phyloP scores from a whole-genome alignment of 148 eudicot species.

The Diospyros kaki region DNA sequence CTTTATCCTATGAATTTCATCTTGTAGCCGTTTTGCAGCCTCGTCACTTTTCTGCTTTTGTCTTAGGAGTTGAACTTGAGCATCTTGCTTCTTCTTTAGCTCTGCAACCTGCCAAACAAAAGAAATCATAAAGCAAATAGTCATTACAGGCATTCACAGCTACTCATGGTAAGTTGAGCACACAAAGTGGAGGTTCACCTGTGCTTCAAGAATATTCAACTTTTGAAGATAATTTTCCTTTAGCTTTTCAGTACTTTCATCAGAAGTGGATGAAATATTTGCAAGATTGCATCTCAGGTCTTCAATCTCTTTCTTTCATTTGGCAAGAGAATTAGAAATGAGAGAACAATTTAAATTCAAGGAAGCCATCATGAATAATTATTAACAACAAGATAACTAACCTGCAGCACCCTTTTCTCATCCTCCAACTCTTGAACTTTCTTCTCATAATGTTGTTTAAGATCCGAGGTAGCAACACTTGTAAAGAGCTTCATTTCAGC shows the following conservation, averaged over 20 bases:
- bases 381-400: constrained; percentile 13
- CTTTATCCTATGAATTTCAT: constrained; percentile 95
- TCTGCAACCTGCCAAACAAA: constrained; percentile 58
- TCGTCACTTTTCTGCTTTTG: constrained; percentile 97
- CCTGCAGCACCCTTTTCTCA: constrained; percentile 84
- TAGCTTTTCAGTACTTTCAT: constrained; percentile 76
- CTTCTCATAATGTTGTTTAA: constrained; percentile 89
- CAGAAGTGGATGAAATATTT: constrained; percentile 64
- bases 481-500: constrained; percentile 94
- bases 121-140: not conserved
- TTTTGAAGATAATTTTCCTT: constrained; percentile 96
- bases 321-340: constrained; percentile 6
- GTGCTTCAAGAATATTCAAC: constrained; percentile 75
- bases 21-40: constrained; percentile 87
- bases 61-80: constrained; percentile 85
- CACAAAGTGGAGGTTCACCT: constrained; percentile 38
- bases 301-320: constrained; percentile 85
- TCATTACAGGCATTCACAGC: not conserved
- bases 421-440: constrained; percentile 87
- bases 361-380: not conserved
- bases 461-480: constrained; percentile 56
- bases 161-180: not conserved
- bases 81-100: constrained; percentile 94
- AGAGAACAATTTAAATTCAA: constrained; percentile 1
- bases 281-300: constrained; percentile 67